A percentile compares a stretch with the other conserved stretches of the same genome.
These are phyloP conservation scores for Ustulina deusta DNA, from an alignment of 2,329 filamentous ascomycete species.

Conservation along the genomic window DNA sequence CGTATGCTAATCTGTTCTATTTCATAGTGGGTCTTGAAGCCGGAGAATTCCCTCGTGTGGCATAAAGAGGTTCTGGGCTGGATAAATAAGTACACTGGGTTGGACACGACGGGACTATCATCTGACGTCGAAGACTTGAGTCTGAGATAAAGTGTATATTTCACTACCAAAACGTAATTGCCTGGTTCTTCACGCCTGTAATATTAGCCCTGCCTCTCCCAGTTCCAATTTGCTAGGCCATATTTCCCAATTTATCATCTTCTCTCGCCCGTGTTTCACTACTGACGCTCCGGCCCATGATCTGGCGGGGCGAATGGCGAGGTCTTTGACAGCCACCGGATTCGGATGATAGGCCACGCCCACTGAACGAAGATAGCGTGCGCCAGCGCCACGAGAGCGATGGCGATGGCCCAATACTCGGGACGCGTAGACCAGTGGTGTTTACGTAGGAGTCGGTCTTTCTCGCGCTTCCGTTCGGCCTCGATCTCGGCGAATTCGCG, in stretches of 20 bases:
- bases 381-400: constrained; percentile 10
- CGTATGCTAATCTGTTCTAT: constrained; percentile 19
- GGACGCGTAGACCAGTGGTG: constrained; percentile 10
- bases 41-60: constrained; percentile 92
- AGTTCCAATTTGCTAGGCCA: neutral
- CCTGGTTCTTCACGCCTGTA: neutral
- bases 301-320: too few species aligned
- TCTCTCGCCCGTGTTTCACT: neutral
- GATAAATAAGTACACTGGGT: constrained; percentile 72
- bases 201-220: neutral
- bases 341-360: constrained; percentile 18
- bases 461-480: neutral
- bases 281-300: neutral
- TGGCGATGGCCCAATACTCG: constrained; percentile 33
- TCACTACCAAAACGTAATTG: neutral
- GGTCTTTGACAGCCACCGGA: neutral
- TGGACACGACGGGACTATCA: constrained; percentile 51
- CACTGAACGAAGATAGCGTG: constrained; percentile 29
- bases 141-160: constrained; percentile 32
- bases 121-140: constrained; percentile 41
- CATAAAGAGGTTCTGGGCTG: constrained; percentile 86
- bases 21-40: constrained; percentile 84
- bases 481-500: constrained; percentile 30
- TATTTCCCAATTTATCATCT: neutral
- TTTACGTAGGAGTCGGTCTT: neutral